Evolutionary conservation across 2,329 filamentous ascomycete genomes (phyloP), one percentile per base, ranked within the genome.

Genomic region (Myriosclerotinia curreyana): DNA sequence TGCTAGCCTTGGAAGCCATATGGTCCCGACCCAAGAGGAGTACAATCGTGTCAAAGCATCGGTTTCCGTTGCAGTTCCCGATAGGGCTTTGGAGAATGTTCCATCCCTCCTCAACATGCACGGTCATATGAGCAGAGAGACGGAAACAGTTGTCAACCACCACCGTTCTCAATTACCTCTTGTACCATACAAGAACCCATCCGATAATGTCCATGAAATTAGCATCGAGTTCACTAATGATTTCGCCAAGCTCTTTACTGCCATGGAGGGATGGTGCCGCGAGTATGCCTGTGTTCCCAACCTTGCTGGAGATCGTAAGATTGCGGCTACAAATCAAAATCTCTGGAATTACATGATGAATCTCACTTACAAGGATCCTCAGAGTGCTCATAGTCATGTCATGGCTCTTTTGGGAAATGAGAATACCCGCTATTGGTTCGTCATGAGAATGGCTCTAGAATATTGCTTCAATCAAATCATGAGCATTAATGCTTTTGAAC

Each of bases 321-420:
- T 74, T 58, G 61, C 65, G 2, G 59, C 70, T 9, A 67, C 65
- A 5, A 68, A 72, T 15, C 66, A 72, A 25, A 49, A 62, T 0
- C 68, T 79, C 0, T 79, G 77, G 77, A 67, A 70, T 3, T 79
- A 75, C 64, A 77, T 79, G 68, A 72, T 75, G 65, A 69, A 69
- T 7, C 70, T 76, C 4, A 72, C 74, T 0, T 72, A 71, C 36
- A 65, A 65, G 3, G 66, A 70, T 4, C 62, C 54, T 9, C 74
- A 76, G 62, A 73, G 75, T 28, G 69, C 74, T 2, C 69, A 74
- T 6, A 74, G 69, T 15, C 74, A 78, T 56, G 72, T 75, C 0
- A 66, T 71, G 51, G 71, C 69, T 49, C 71, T 80, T 12, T 69
- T 79, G 0, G 66, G 68, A n/a, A 73, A 76, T 62, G 64, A 65